Conservation (phyloP, 2,329 filamentous ascomycete genomes). For the Camillea tinctor region DNA sequence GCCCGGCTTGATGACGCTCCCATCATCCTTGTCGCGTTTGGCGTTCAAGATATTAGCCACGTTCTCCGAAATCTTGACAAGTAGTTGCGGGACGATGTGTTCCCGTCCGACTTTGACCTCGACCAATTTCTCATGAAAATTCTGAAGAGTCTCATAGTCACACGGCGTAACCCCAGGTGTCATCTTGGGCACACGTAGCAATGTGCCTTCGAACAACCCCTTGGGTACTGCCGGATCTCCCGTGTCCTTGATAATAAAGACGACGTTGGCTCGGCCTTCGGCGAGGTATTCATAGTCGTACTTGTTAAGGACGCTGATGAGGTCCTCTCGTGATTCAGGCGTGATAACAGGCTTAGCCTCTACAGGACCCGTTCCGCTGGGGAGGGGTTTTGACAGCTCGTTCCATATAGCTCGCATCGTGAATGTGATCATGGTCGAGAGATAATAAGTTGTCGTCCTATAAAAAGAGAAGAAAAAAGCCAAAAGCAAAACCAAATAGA, state of each 20-base stretch:
- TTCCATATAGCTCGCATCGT: conserved; percentile 22
- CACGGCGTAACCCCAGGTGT: conserved; percentile 45
- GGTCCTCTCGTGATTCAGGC: conserved; percentile 16
- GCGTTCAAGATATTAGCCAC: conserved; percentile 57
- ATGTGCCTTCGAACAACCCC: conserved; percentile 39
- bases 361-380: conserved; percentile 14
- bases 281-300: conserved; percentile 44
- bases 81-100: conserved; percentile 32
- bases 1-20: conserved; percentile 53
- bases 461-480: background rate
- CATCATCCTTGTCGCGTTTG: conserved; percentile 47
- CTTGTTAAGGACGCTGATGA: conserved; percentile 18
- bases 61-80: conserved; percentile 24
- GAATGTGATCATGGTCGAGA: conserved; percentile 15
- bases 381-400: conserved; percentile 24
- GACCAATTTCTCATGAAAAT: conserved; percentile 56
- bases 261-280: conserved; percentile 76
- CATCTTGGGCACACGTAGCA: conserved; percentile 62
- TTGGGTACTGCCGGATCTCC: conserved; percentile 32
- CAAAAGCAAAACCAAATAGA: too few species aligned
- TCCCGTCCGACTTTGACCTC: conserved; percentile 39
- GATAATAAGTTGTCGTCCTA: background rate
- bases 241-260: conserved; percentile 59
- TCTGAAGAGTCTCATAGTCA: conserved; percentile 41
- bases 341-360: conserved; percentile 13